A percentile compares a stretch with the other conserved stretches of the same genome.
These are phyloP conservation scores for Rhizophagus prolifer DNA, from an alignment of 192 early-diverging fungal genomes.

Conservation along the genomic window DNA sequence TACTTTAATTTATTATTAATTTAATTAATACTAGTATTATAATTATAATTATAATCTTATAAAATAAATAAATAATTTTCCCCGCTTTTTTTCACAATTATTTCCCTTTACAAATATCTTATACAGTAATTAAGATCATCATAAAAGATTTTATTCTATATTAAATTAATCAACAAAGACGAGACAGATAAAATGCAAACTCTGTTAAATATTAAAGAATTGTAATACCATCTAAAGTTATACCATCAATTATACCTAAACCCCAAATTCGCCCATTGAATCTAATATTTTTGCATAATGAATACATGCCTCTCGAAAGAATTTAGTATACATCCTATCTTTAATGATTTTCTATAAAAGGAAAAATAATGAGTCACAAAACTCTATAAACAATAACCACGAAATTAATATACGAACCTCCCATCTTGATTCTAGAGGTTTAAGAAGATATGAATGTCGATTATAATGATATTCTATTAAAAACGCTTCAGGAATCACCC, in stretches of 20 bases:
- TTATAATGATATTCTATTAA: slow-evolving; percentile 13
- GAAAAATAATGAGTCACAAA: not conserved
- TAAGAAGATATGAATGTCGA: slow-evolving; percentile 9
- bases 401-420: slow-evolving; percentile 13
- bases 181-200: no score
- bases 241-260: not conserved
- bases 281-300: slow-evolving; percentile 56
- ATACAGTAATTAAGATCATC: no score
- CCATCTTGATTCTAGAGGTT: slow-evolving; percentile 2
- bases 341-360: slow-evolving; percentile 49
- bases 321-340: slow-evolving; percentile 57
- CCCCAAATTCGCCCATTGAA: slow-evolving; percentile 44
- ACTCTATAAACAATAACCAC: slow-evolving; percentile 17
- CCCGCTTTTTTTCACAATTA: no score
- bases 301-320: slow-evolving; percentile 56
- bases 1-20: no score
- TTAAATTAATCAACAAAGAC: no score
- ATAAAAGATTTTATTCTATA: no score
- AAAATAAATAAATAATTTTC: no score
- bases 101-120: no score
- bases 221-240: no score
- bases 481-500: slow-evolving; percentile 55
- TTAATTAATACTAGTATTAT: no score
- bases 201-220: no score
- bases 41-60: no score